Conservation (phyloP, 306 rosid genomes). For the Trifolium subterraneum region DNA sequence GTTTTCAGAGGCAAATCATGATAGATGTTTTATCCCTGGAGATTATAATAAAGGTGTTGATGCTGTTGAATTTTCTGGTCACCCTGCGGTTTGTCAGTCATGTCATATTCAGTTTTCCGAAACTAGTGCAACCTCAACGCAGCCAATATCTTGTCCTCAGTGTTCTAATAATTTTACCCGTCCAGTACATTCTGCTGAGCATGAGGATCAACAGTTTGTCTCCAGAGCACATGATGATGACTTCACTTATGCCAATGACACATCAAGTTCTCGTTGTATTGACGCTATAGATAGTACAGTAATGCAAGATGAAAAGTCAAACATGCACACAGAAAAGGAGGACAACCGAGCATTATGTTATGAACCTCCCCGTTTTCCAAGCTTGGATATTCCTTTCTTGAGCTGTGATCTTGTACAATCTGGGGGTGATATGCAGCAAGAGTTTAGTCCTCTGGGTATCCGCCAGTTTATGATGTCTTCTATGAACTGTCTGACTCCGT, state of each 20-base stretch:
- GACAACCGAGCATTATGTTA: conserved; percentile 78
- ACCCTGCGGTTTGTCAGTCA: conserved; percentile 57
- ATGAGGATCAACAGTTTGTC: conserved; percentile 62
- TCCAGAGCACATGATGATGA: conserved; percentile 55
- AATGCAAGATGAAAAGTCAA: conserved; percentile 52
- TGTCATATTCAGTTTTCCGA: conserved; percentile 49
- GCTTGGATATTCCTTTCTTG: conserved; percentile 88
- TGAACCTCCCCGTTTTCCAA: conserved; percentile 96
- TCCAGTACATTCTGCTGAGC: conserved; percentile 56
- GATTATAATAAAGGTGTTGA: conserved; percentile 47
- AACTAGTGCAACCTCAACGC: conserved; percentile 46
- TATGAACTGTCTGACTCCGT: conserved; percentile 84
- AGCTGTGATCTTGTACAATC: conserved; percentile 93
- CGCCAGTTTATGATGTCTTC: conserved; percentile 95
- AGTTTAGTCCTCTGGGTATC: conserved; percentile 96
- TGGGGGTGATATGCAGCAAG: conserved; percentile 89
- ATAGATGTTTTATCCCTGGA: conserved; percentile 56
- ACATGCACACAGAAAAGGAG: conserved; percentile 54
- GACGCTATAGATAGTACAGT: conserved; percentile 42
- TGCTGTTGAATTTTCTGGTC: conserved; percentile 50
- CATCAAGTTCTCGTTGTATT: conserved; percentile 56
- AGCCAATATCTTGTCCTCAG: conserved; percentile 49
- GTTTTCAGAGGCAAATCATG: conserved; percentile 67
- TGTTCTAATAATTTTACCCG: conserved; percentile 47
- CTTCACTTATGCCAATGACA: conserved; percentile 61